Evolutionary conservation across 371 early-diverging fungal genomes (phyloP).

Genomic region (Syncephalastrum monosporum): DNA sequence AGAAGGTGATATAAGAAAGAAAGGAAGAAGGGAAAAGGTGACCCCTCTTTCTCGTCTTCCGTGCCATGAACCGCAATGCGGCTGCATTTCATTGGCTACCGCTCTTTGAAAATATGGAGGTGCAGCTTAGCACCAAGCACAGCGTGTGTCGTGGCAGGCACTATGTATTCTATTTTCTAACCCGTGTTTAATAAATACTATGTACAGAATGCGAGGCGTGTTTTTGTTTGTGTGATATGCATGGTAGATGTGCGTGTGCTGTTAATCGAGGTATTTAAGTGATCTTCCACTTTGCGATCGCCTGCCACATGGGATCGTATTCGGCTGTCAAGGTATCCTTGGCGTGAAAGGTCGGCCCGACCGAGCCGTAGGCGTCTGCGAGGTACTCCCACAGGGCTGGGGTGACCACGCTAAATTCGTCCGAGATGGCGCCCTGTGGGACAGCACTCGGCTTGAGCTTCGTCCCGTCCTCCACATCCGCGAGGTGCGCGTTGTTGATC

Average conservation of each 20-base stretch:
- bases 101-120: no score
- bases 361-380: conserved; percentile 38
- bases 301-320: conserved; percentile 28
- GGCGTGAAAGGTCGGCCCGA: conserved; percentile 31
- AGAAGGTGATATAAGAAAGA: background rate
- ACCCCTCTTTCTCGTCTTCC: background rate
- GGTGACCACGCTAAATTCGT: conserved; percentile 41
- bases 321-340: conserved; percentile 36
- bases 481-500: conserved; percentile 32
- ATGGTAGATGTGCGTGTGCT: no score
- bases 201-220: no score
- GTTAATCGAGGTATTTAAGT: conserved; percentile 11
- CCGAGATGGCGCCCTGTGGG: conserved; percentile 37
- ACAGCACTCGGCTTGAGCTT: conserved; percentile 29
- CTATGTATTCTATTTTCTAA: no score
- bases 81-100: no score
- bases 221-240: background rate
- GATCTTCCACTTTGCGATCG: conserved; percentile 40
- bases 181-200: no score
- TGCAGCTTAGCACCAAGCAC: no score
- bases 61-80: no score
- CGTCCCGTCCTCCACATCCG: conserved; percentile 23
- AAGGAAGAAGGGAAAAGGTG: background rate
- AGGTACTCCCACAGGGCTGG: conserved; percentile 44
- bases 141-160: no score